phyloP scores from a whole-genome alignment of 371 early-diverging fungal genomes.

The Zychaea mexicana region DNA sequence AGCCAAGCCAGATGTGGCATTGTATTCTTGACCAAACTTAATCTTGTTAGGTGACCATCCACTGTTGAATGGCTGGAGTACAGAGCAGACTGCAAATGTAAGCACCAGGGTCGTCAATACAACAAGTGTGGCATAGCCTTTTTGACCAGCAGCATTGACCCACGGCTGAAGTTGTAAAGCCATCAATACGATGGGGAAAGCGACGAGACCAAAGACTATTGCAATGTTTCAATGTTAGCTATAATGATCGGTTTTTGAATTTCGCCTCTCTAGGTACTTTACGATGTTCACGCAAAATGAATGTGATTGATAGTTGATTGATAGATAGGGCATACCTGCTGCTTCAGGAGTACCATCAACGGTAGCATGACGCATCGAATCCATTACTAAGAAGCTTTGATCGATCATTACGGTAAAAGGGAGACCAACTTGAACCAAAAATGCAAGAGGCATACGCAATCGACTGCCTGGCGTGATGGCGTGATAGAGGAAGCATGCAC shows the following conservation, averaged over 20 bases:
- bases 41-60: slow-evolving; percentile 46
- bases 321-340: too few species aligned
- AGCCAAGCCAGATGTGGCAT: slow-evolving; percentile 22
- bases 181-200: slow-evolving; percentile 27
- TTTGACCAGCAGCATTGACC: slow-evolving; percentile 36
- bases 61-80: slow-evolving; percentile 39
- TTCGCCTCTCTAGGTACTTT: too few species aligned
- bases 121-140: slow-evolving; percentile 11
- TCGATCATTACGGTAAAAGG: slow-evolving; percentile 50
- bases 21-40: slow-evolving; percentile 37
- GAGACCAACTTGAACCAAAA: slow-evolving; percentile 40
- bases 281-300: too few species aligned
- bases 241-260: too few species aligned
- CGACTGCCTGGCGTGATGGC: slow-evolving; percentile 26
- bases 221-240: too few species aligned
- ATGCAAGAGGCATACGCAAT: slow-evolving; percentile 32
- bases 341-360: slow-evolving; percentile 63
- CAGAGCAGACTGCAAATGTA: slow-evolving; percentile 33
- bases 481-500: slow-evolving; percentile 33
- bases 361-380: slow-evolving; percentile 56
- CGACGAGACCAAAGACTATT: slow-evolving; percentile 38
- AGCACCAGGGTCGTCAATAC: slow-evolving; percentile 17
- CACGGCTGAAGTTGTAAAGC: slow-evolving; percentile 37
- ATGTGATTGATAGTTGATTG: too few species aligned
- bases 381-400: slow-evolving; percentile 46